A percentile compares a stretch with the other conserved stretches of the same genome.
These are phyloP conservation scores for Saccharum spontaneum DNA, from an alignment of 176 grass and related monocot species.

Conservation along the genomic window DNA sequence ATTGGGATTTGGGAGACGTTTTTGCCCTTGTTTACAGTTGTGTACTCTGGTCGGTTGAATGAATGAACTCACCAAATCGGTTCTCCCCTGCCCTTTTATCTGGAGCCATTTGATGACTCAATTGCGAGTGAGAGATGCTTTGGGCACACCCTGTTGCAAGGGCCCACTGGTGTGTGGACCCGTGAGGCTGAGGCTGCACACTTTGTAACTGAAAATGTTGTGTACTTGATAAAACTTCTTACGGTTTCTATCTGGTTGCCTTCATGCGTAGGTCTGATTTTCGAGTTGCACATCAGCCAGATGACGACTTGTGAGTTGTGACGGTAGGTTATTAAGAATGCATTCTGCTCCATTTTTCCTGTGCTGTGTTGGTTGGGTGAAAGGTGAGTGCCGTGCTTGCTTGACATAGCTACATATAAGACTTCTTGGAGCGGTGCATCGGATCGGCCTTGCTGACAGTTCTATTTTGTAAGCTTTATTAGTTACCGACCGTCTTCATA, in stretches of 20 bases:
- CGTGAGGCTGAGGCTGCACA: background rate
- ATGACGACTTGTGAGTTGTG: too few relatives aligned
- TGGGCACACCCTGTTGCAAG: background rate
- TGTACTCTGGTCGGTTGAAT: background rate
- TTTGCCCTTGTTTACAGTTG: background rate
- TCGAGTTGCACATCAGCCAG: too few relatives aligned
- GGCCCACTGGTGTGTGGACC: background rate
- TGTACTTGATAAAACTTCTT: background rate
- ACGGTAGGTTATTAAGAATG: too few relatives aligned
- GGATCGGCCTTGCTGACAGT: too few relatives aligned
- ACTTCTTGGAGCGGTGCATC: too few relatives aligned
- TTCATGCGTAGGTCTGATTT: background rate
- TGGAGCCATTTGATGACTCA: background rate
- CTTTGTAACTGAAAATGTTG: background rate
- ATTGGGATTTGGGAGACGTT: background rate
- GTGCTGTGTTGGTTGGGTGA: too few relatives aligned
- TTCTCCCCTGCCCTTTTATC: constrained; percentile 18
- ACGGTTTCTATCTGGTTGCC: background rate
- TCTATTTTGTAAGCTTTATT: too few relatives aligned
- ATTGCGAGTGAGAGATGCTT: background rate
- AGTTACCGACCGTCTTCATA: too few relatives aligned
- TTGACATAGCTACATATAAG: too few relatives aligned
- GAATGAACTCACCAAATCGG: background rate
- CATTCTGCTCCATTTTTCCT: too few relatives aligned
- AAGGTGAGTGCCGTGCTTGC: too few relatives aligned